These are phyloP conservation scores for Penicillium sp. DNA, from an alignment of 2,329 filamentous ascomycete genomes.

Conservation along the genomic window DNA sequence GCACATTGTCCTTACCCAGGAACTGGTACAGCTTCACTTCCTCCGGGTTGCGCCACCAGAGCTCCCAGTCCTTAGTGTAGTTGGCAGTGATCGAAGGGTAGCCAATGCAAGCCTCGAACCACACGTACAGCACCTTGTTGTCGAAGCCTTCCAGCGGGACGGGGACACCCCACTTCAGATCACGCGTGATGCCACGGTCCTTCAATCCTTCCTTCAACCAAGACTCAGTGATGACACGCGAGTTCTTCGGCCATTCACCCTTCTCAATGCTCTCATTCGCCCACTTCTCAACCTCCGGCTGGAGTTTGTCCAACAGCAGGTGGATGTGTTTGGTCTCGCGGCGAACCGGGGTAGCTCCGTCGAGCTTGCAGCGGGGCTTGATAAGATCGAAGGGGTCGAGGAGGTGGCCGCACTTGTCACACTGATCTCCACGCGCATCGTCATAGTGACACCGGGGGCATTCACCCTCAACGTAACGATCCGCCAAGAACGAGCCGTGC, in stretches of 20 bases:
- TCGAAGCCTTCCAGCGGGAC: constrained; percentile 62
- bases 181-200: constrained; percentile 83
- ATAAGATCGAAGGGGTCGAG: constrained; percentile 72
- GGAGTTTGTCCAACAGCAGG: constrained; percentile 79
- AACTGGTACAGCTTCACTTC: constrained; percentile 90
- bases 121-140: constrained; percentile 85
- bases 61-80: constrained; percentile 84
- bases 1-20: constrained; percentile 89
- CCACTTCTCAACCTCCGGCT: constrained; percentile 75
- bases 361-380: constrained; percentile 88
- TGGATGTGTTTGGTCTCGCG: constrained; percentile 88
- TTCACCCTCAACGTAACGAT: constrained; percentile 62
- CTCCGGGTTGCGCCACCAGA: constrained; percentile 91
- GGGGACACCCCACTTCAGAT: constrained; percentile 82
- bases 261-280: constrained; percentile 69
- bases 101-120: constrained; percentile 90
- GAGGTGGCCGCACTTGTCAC: constrained; percentile 70
- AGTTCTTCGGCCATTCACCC: constrained; percentile 54
- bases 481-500: constrained; percentile 66
- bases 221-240: constrained; percentile 45
- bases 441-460: constrained; percentile 57
- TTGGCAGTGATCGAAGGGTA: constrained; percentile 93
- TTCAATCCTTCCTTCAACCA: constrained; percentile 72
- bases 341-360: constrained; percentile 75
- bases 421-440: constrained; percentile 71